Conservation (phyloP, 768 basidiomycete genomes). For the Mycena rebaudengoi region DNA sequence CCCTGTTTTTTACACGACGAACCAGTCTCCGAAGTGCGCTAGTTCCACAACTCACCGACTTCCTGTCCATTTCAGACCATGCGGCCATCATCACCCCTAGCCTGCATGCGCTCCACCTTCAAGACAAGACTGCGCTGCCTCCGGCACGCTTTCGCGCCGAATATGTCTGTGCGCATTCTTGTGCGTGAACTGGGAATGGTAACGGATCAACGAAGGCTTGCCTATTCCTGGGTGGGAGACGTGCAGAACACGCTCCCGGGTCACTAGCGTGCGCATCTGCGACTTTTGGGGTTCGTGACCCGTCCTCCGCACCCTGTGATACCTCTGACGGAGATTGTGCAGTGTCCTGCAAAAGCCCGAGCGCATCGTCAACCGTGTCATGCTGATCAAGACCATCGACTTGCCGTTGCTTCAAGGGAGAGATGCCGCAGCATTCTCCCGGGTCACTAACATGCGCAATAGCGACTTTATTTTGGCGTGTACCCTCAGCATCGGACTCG, state of each 20-base stretch:
- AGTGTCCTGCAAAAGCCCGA: not conserved
- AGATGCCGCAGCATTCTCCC: conserved; percentile 13
- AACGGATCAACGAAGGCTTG: not conserved
- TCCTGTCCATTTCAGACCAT: not conserved
- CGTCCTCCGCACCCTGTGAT: not conserved
- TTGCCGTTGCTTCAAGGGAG: conserved; percentile 17
- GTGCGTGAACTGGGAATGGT: not conserved
- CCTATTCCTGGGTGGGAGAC: not conserved
- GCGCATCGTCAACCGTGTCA: conserved; percentile 1
- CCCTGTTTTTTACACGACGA: not conserved
- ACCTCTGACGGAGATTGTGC: not conserved
- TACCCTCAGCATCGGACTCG: not conserved
- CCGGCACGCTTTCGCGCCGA: not conserved
- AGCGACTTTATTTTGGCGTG: conserved; percentile 17
- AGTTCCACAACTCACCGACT: not conserved
- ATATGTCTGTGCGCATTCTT: not conserved
- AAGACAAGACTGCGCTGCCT: not conserved
- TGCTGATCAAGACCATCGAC: not conserved
- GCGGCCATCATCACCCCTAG: not conserved
- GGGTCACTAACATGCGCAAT: conserved; percentile 17
- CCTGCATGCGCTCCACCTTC: not conserved
- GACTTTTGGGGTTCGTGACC: conserved; percentile 7
- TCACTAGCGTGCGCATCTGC: conserved; percentile 5
- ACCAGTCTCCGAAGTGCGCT: not conserved
- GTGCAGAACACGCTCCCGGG: conserved; percentile 5